Evolutionary conservation across 2,329 filamentous ascomycete genomes (phyloP).

Genomic region (Calycina herbarum): DNA sequence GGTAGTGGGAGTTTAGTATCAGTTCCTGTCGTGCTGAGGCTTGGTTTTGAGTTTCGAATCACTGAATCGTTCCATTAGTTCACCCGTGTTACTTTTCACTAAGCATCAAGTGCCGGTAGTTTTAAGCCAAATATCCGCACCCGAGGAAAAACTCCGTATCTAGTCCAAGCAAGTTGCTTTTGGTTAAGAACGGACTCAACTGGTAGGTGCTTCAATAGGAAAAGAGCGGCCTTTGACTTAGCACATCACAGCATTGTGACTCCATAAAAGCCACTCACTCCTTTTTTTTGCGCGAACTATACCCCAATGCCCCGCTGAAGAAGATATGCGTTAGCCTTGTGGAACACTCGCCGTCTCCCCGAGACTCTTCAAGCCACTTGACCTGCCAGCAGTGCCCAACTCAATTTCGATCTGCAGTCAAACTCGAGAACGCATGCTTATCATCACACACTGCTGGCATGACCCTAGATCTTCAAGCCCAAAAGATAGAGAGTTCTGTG

Average conservation of each 20-base stretch:
- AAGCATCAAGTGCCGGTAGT: conserved; percentile 11
- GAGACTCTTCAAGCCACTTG: neutral
- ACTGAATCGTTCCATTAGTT: neutral
- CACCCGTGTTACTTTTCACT: neutral
- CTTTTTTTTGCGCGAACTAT: neutral
- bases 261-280: neutral
- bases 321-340: conserved; percentile 11
- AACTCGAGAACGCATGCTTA: neutral
- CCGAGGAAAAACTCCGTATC: neutral
- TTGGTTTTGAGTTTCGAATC: conserved; percentile 6
- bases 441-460: neutral
- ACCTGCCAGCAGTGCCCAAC: conserved; percentile 10
- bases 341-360: conserved; percentile 7
- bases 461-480: conserved; percentile 11
- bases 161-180: neutral
- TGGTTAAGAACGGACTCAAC: neutral
- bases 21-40: conserved; percentile 5
- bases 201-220: neutral
- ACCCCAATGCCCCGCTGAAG: neutral
- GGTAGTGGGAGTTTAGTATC: neutral
- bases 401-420: conserved; percentile 7
- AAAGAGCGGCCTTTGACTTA: neutral
- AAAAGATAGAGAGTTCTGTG: conserved; percentile 8
- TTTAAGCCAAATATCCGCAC: neutral
- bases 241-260: neutral